phyloP scores from a whole-genome alignment of 129 eudicot genomes.

The Ambrosia trifida region DNA sequence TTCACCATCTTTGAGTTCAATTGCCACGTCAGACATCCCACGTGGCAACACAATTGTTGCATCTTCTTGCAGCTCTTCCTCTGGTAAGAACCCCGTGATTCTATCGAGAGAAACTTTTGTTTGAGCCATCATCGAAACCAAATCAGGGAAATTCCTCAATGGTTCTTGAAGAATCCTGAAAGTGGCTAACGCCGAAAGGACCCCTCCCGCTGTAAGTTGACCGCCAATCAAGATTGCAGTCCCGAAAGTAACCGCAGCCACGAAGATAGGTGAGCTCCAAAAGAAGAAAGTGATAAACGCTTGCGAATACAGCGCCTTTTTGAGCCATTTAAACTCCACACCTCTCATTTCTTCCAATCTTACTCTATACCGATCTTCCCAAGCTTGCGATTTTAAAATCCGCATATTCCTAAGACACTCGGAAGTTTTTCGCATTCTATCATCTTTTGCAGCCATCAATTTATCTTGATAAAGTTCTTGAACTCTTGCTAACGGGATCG shows the following conservation, averaged over 20 bases:
- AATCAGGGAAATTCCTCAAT: slow-evolving; percentile 80
- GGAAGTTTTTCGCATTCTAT: slow-evolving; percentile 82
- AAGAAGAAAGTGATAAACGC: slow-evolving; percentile 88
- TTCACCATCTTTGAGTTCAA: slow-evolving; percentile 68
- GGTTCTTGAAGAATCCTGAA: slow-evolving; percentile 94
- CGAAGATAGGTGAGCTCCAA: slow-evolving; percentile 95
- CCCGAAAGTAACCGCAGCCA: slow-evolving; percentile 79
- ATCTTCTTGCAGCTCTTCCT: slow-evolving; percentile 72
- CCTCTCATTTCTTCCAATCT: slow-evolving; percentile 68
- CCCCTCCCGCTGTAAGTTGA: slow-evolving; percentile 84
- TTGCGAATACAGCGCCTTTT: slow-evolving; percentile 79
- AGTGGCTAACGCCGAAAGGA: slow-evolving; percentile 89
- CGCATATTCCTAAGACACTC: slow-evolving; percentile 89
- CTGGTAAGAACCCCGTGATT: slow-evolving; percentile 58
- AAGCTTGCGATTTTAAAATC: slow-evolving; percentile 84
- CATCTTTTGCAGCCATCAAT: slow-evolving; percentile 87
- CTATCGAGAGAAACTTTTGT: slow-evolving; percentile 92
- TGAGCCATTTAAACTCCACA: slow-evolving; percentile 77
- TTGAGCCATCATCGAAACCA: slow-evolving; percentile 92
- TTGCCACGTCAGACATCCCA: slow-evolving; percentile 63
- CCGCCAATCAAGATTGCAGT: slow-evolving; percentile 71
- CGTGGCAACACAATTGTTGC: slow-evolving; percentile 56
- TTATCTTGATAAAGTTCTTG: slow-evolving; percentile 86
- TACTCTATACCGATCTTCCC: slow-evolving; percentile 77
- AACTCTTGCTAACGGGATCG: slow-evolving; percentile 76